phyloP scores from a whole-genome alignment of 768 basidiomycete species.

The Agaricus bisporus region DNA sequence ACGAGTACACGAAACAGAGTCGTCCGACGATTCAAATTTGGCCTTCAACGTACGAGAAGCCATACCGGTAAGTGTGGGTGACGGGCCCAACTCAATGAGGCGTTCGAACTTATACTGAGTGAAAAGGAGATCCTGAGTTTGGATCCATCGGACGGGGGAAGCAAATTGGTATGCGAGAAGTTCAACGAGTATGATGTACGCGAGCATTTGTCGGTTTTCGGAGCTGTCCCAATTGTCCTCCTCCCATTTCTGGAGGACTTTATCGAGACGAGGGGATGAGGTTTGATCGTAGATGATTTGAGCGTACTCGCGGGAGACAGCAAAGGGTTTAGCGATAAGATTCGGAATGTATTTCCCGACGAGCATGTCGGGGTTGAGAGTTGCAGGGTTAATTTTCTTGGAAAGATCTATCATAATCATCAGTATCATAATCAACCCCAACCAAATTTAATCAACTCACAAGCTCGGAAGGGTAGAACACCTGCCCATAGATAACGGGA shows the following conservation, averaged over 20 bases:
- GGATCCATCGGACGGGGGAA: slow-evolving; percentile 98
- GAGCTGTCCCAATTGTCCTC: slow-evolving; percentile 78
- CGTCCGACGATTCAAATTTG: slow-evolving; percentile 89
- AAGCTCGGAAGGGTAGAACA: slow-evolving; percentile 95
- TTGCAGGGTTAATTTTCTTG: slow-evolving; percentile 92
- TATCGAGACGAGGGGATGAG: slow-evolving; percentile 89
- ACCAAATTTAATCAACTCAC: slow-evolving; percentile 36
- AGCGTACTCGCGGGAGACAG: slow-evolving; percentile 79
- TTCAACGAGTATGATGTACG: slow-evolving; percentile 95
- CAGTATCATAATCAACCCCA: neutral
- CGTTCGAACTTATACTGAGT: slow-evolving; percentile 82
- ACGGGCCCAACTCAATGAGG: slow-evolving; percentile 92
- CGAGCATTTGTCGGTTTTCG: slow-evolving; percentile 86
- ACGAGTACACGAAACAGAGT: slow-evolving; percentile 73
- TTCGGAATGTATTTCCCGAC: slow-evolving; percentile 97
- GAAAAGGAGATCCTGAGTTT: slow-evolving; percentile 96
- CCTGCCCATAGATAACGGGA: slow-evolving; percentile 99
- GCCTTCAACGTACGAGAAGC: slow-evolving; percentile 84
- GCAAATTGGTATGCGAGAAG: slow-evolving; percentile 97
- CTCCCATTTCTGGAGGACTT: slow-evolving; percentile 93
- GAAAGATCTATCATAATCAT: slow-evolving; percentile 62
- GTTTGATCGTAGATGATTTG: slow-evolving; percentile 97
- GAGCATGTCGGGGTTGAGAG: slow-evolving; percentile 92
- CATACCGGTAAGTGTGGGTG: slow-evolving; percentile 95
- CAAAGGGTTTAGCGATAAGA: slow-evolving; percentile 84